These are phyloP conservation scores for Gomphus bonarii DNA, from an alignment of 1,284 basidiomycete genomes.

Conservation along the genomic window DNA sequence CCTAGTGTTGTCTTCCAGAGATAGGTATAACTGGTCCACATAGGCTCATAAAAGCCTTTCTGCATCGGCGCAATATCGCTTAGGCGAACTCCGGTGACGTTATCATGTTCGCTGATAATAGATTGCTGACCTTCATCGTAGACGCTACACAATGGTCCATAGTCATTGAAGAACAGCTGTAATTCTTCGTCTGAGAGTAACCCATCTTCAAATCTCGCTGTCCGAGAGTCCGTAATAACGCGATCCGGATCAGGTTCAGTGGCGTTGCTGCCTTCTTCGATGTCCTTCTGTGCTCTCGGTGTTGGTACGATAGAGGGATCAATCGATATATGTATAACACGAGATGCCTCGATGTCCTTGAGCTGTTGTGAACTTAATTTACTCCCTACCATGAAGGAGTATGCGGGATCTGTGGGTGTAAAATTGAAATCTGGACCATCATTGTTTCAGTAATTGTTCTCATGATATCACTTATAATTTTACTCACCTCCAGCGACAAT, in stretches of 20 bases:
- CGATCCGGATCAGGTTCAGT: conserved; percentile 50
- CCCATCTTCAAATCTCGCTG: conserved; percentile 53
- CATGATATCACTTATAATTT: background rate
- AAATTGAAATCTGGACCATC: conserved; percentile 82
- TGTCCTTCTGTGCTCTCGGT: conserved; percentile 23
- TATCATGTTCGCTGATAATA: conserved; percentile 5
- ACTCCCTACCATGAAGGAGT: conserved; percentile 68
- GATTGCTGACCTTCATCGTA: conserved; percentile 47
- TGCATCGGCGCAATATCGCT: conserved; percentile 25
- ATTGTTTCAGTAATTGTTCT: conserved; percentile 1
- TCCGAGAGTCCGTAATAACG: conserved; percentile 70
- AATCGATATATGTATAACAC: conserved; percentile 75
- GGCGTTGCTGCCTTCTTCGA: conserved; percentile 32
- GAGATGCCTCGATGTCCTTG: conserved; percentile 48
- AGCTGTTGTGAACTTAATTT: conserved; percentile 44
- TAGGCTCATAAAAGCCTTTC: conserved; percentile 57
- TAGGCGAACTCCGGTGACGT: background rate
- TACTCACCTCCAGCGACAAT: conserved; percentile 72
- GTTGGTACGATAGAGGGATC: conserved; percentile 43
- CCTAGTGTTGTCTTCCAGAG: conserved; percentile 77
- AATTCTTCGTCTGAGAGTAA: conserved; percentile 62
- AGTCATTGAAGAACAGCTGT: conserved; percentile 33
- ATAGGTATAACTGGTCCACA: conserved; percentile 73
- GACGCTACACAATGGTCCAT: conserved; percentile 36
- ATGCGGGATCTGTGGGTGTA: conserved; percentile 75